Conservation (phyloP, 345 rosid genomes). For the Hevea brasiliensis region DNA sequence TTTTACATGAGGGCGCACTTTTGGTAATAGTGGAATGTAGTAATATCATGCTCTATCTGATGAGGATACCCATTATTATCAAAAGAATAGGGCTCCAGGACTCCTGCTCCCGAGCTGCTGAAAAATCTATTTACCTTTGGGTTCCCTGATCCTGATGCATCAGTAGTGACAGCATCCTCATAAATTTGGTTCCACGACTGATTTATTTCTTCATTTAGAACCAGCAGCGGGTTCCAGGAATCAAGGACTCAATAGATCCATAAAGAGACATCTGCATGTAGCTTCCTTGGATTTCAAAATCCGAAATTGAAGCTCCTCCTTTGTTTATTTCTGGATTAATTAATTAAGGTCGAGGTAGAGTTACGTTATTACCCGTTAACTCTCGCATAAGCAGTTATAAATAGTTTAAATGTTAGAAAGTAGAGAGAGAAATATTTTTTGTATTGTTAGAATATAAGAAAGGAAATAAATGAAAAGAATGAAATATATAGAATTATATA, state of each 20-base stretch:
- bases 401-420: too few relatives aligned
- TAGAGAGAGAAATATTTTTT: too few relatives aligned
- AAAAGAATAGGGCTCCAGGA: not conserved
- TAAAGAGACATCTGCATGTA: not conserved
- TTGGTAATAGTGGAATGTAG: not conserved
- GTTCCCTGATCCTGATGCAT: not conserved
- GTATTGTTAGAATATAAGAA: too few relatives aligned
- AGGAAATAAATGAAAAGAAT: too few relatives aligned
- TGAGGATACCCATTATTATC: not conserved
- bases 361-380: not conserved
- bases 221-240: not conserved
- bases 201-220: not conserved
- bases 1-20: too few relatives aligned
- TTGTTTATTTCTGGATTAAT: not conserved
- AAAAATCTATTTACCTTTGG: not conserved
- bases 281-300: not conserved
- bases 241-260: not conserved
- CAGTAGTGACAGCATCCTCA: not conserved
- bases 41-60: not conserved
- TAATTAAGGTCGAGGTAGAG: too few relatives aligned
- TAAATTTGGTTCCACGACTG: conserved; percentile 7
- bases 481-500: too few relatives aligned
- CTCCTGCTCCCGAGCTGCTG: not conserved
- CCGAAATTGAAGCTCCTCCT: not conserved
- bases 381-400: too few relatives aligned